Evolutionary conservation across 495 filamentous ascomycete species (phyloP), one percentile per base, ranked within the genome.

Genomic region (Lasiosphaeriaceae sp.): DNA sequence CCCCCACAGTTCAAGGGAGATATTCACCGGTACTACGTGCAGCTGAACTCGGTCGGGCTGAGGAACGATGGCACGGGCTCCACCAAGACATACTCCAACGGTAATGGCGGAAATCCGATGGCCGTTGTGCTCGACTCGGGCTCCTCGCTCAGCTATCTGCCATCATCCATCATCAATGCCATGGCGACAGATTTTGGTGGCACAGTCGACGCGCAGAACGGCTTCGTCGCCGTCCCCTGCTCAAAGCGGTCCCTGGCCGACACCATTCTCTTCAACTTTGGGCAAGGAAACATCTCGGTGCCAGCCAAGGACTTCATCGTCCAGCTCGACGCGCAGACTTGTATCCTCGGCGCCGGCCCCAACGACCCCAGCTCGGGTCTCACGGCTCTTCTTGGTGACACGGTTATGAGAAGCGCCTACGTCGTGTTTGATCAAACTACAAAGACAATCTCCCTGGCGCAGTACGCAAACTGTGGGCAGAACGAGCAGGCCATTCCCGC

Each of bases 341-440:
- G 75, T 81, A n/a, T 91, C 84, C 63, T 78, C 79, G 56, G 83
- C 87, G 52, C 88, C 86, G 20, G 86, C 92, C 64, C 77, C 74
- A 37, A 79, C 84, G 9, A 81, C 44, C 11, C 43, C 83, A 34
- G 29, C 26, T 80, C 80, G 6, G 65, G 78, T 20, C 78, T 79
- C 44, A 67, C 50, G 11, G 56, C 77, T 22, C 81, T 95, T 4
- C 76, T 97, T 29, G 92, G 92, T 5, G 92, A 96, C 68, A 95
- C 92, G 0, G 95, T 96, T 77, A 76, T 97, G 23, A 85, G 92
- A 58, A 87, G 84, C 55, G 89, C 90, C 4, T 97, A 96, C 64
- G 71, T 59, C 41, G 52, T 65, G 21, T 65, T 61, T 49, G 62
- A 65, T 45, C 62, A 65, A 17, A 55, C 55, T 1, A 61, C 55